These are phyloP conservation scores for Candida oleophila DNA, from an alignment of 805 yeast species.

Conservation along the genomic window DNA sequence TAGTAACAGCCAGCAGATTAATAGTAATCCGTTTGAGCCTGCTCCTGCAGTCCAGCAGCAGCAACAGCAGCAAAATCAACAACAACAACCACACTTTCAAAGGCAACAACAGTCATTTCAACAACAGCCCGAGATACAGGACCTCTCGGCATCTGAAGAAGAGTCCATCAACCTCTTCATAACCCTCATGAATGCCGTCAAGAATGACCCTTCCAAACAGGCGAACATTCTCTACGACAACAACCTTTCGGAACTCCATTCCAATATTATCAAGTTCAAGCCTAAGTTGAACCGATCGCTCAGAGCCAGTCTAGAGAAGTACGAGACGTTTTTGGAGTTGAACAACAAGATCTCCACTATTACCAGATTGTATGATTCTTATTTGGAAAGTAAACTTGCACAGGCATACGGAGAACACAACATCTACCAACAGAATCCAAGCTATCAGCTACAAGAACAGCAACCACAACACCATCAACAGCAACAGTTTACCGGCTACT, in stretches of 20 bases:
- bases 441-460: not conserved
- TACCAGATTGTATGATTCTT: constrained; percentile 70
- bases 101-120: constrained; percentile 13
- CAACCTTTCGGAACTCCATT: constrained; percentile 56
- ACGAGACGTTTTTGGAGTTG: constrained; percentile 68
- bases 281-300: constrained; percentile 69
- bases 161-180: constrained; percentile 68
- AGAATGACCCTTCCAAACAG: constrained; percentile 45
- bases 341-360: constrained; percentile 78
- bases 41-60: not conserved
- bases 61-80: constrained; percentile 4
- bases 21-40: constrained; percentile 4
- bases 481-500: constrained; percentile 1
- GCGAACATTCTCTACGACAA: constrained; percentile 43
- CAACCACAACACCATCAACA: not conserved
- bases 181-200: constrained; percentile 55
- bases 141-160: constrained; percentile 62
- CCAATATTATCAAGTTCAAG: constrained; percentile 56
- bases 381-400: constrained; percentile 54
- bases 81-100: constrained; percentile 6
- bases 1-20: constrained; percentile 2
- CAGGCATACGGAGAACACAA: constrained; percentile 36
- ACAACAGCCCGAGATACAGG: constrained; percentile 19
- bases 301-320: constrained; percentile 54
- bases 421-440: not conserved